Base-by-base conservation (phyloP, 305 asterid genomes). In the Fraxinus floribunda region DNA sequence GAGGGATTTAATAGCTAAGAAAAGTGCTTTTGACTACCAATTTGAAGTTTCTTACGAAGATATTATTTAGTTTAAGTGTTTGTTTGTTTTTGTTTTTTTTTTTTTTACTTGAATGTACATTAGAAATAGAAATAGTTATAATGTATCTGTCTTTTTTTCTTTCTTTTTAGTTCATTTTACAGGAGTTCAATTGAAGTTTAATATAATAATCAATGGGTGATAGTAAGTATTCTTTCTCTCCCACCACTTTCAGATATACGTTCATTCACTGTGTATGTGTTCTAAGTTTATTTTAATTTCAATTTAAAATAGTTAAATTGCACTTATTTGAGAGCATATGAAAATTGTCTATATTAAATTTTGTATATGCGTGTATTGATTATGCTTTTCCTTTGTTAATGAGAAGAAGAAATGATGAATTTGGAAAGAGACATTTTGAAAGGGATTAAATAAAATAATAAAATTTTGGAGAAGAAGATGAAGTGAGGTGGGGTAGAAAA, bases 141-240 rank as follows among this genome's bases (percentile, higher is more conserved):
- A 60, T 57, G 32, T 6, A 0, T 22, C 15, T 64, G 1, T 57
- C 29, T 52, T 3, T 9, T 34, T 20, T 16, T 29, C 71, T 82
- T 44, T 66, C 11, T 38, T 36, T 36, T 36, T 0, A 36, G 10
- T 36, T 36, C 41, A 36, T 6, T 36, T 7, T 36, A 79, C 79
- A 18, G 52, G 85, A 60, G 13, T 79, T 57, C 15, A 62, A 22
- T 44, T 80, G 11, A 83, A 76, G 79, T 77, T 83, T 13, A 72
- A 64, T 49, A 49, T 72, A 79, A 55, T 73, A 83, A 29, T 46
- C 84, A 81, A 94, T 92, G 98, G 96, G 98, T 83, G 97, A 94
- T 76, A 94, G 98, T 83, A 97, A 94, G 86, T 95, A 94, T 86
- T 95, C 98, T 74, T 95, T 95, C 89, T 93, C 98, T 10, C 98